Evolutionary conservation across 2,329 filamentous ascomycete species (phyloP).

Genomic region (Chaetothyriales sp.): DNA sequence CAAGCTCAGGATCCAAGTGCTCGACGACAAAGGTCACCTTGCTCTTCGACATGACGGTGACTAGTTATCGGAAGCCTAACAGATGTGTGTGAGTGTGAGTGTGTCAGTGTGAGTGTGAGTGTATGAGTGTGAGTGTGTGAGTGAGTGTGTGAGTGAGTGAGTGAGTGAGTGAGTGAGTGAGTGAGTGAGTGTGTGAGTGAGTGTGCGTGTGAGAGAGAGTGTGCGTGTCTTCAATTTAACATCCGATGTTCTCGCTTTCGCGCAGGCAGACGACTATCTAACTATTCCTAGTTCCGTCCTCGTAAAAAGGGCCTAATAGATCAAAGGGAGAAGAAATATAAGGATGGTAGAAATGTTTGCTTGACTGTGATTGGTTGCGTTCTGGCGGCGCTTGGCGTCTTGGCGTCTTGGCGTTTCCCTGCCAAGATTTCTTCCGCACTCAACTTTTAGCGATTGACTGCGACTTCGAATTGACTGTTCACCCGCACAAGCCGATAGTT

Average conservation of each 20-base stretch:
- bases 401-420: background rate
- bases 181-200: too few relatives aligned
- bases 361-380: background rate
- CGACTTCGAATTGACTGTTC: background rate
- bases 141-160: too few relatives aligned
- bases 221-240: too few relatives aligned
- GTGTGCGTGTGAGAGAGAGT: too few relatives aligned
- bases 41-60: conserved; percentile 16
- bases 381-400: background rate
- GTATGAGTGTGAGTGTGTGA: too few relatives aligned
- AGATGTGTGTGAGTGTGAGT: too few relatives aligned
- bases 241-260: too few relatives aligned
- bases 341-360: background rate
- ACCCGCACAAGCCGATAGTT: conserved; percentile 15
- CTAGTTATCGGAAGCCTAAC: background rate
- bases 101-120: too few relatives aligned
- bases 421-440: background rate
- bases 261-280: too few relatives aligned
- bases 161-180: too few relatives aligned
- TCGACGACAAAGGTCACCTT: conserved; percentile 80
- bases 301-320: background rate
- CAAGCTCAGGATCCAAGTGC: conserved; percentile 88
- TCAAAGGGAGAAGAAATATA: background rate
- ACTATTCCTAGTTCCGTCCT: too few relatives aligned
- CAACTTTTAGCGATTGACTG: background rate